Percentiles rank a stretch among this genome's conserved stretches.
phyloP scores from a whole-genome alignment of 2,329 filamentous ascomycete genomes.

The Podosphaera leucotricha region DNA sequence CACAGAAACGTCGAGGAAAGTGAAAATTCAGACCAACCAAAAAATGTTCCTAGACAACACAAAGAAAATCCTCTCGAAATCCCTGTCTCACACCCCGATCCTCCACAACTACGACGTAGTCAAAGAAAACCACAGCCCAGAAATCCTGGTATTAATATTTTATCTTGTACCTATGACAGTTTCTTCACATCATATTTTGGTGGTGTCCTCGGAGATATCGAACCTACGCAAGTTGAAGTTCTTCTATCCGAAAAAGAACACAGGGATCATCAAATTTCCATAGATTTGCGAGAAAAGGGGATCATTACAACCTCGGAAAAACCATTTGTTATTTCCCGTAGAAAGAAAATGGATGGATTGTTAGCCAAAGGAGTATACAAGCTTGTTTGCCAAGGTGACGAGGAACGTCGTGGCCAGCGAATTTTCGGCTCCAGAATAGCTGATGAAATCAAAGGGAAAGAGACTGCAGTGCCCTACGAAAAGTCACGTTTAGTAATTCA shows the following conservation, averaged over 20 bases:
- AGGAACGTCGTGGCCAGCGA: neutral
- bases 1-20: neutral
- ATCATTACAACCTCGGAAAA: neutral
- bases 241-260: neutral
- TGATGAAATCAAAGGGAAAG: neutral
- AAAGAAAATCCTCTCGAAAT: neutral
- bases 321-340: neutral
- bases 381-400: neutral
- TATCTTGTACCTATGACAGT: neutral
- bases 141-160: neutral
- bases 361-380: neutral
- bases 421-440: neutral
- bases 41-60: neutral
- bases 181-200: neutral
- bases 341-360: neutral
- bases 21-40: neutral
- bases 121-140: neutral
- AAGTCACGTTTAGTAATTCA: slow-evolving; percentile 1
- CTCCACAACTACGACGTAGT: neutral
- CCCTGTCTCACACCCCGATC: neutral
- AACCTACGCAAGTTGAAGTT: neutral
- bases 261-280: neutral
- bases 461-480: neutral
- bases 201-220: neutral
- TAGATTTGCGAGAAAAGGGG: neutral